phyloP scores from a whole-genome alignment of 495 filamentous ascomycete species.

The Xylaria sp. region DNA sequence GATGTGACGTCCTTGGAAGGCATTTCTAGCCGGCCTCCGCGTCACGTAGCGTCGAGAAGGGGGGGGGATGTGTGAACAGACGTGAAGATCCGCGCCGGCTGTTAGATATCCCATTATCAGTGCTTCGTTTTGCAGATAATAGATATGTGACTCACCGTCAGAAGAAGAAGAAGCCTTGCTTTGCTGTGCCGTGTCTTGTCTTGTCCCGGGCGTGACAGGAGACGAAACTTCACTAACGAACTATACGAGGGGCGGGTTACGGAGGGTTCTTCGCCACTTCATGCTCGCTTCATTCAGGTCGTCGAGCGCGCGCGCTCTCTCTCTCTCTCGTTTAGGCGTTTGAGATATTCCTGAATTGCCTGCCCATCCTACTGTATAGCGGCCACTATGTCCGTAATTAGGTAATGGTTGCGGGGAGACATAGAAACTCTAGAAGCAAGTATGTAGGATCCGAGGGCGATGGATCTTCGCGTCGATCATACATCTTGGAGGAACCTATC shows the following conservation, averaged over 20 bases:
- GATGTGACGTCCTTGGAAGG: not conserved
- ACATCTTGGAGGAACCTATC: not conserved
- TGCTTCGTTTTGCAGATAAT: not conserved
- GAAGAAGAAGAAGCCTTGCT: too few relatives aligned
- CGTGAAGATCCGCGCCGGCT: not conserved
- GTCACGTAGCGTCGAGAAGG: not conserved
- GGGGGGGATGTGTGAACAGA: not conserved
- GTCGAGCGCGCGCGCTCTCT: not conserved
- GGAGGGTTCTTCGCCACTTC: not conserved
- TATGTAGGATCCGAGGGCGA: not conserved
- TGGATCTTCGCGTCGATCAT: slow-evolving; percentile 14
- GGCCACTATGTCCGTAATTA: not conserved
- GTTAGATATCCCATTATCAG: not conserved
- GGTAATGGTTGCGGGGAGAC: not conserved
- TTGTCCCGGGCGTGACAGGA: not conserved
- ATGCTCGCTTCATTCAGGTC: not conserved
- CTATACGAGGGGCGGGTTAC: not conserved
- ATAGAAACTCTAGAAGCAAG: not conserved
- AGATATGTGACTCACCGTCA: slow-evolving; percentile 2
- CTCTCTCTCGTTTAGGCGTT: too few relatives aligned
- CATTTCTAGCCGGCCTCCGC: slow-evolving; percentile 3
- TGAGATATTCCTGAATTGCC: not conserved
- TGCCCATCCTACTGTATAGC: not conserved
- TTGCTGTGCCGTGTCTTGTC: too few relatives aligned
- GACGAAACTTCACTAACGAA: not conserved